Conservation (phyloP, 2,329 filamentous ascomycete genomes). For the Ophiostoma populinum region DNA sequence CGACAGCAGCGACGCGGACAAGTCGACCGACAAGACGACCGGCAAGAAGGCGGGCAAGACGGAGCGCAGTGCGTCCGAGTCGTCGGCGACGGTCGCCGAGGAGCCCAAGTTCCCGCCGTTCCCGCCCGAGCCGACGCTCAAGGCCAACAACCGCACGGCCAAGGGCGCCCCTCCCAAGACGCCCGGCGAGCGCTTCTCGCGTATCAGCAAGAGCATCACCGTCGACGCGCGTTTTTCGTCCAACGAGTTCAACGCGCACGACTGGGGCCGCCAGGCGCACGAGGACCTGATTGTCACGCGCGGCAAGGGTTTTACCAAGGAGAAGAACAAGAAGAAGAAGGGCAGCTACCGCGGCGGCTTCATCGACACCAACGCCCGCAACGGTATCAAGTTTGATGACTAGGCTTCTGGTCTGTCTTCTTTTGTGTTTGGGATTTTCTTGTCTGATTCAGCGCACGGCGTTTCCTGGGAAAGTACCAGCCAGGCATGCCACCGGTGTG, state of each 20-base stretch:
- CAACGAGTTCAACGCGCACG: slow-evolving; percentile 63
- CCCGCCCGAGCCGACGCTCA: slow-evolving; percentile 29
- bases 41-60: background rate
- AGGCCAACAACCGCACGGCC: slow-evolving; percentile 26
- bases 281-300: slow-evolving; percentile 78
- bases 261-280: slow-evolving; percentile 82
- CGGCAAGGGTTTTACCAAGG: slow-evolving; percentile 96
- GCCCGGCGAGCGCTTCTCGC: slow-evolving; percentile 56
- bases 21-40: slow-evolving; percentile 1
- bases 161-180: slow-evolving; percentile 28
- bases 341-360: slow-evolving; percentile 78
- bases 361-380: slow-evolving; percentile 68
- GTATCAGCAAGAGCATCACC: slow-evolving; percentile 49
- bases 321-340: slow-evolving; percentile 97
- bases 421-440: background rate
- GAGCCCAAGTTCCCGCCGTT: slow-evolving; percentile 28
- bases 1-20: slow-evolving; percentile 5
- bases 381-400: slow-evolving; percentile 78
- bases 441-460: slow-evolving; percentile 4
- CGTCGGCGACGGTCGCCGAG: slow-evolving; percentile 29
- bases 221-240: slow-evolving; percentile 55
- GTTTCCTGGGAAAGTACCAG: slow-evolving; percentile 6
- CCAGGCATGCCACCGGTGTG: too few relatives aligned
- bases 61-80: slow-evolving; percentile 19
- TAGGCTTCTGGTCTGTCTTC: background rate